These are phyloP conservation scores for Trametes elegans DNA, from an alignment of 768 basidiomycete genomes.

Conservation along the genomic window DNA sequence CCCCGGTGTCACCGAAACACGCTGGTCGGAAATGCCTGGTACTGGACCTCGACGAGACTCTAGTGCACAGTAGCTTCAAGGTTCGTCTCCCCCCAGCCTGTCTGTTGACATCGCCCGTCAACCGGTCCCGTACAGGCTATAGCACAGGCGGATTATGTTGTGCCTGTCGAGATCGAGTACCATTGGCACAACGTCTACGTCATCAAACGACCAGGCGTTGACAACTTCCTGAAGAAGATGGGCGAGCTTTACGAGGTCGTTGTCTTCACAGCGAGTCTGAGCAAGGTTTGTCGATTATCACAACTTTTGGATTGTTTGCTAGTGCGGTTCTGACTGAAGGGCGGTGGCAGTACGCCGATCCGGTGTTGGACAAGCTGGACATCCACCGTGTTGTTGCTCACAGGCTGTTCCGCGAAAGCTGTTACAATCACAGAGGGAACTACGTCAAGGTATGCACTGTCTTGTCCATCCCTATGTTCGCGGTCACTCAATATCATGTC, in stretches of 20 bases:
- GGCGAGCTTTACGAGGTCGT: slow-evolving; percentile 98
- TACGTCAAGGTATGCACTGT: slow-evolving; percentile 89
- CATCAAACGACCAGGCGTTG: slow-evolving; percentile 97
- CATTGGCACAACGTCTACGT: slow-evolving; percentile 99
- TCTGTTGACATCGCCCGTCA: neutral
- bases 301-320: slow-evolving; percentile 1
- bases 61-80: slow-evolving; percentile 98
- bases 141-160: slow-evolving; percentile 93
- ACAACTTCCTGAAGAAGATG: slow-evolving; percentile 96
- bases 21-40: slow-evolving; percentile 93
- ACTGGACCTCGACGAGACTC: slow-evolving; percentile 94
- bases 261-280: slow-evolving; percentile 95
- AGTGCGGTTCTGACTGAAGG: neutral
- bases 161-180: slow-evolving; percentile 98
- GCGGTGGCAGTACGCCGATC: slow-evolving; percentile 86
- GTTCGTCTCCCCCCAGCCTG: slow-evolving; percentile 40
- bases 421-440: slow-evolving; percentile 98
- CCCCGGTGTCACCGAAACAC: slow-evolving; percentile 77
- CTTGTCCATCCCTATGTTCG: neutral
- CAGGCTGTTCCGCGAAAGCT: slow-evolving; percentile 94
- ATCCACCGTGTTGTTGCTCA: slow-evolving; percentile 90
- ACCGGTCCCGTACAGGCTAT: slow-evolving; percentile 61
- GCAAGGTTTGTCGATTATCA: slow-evolving; percentile 62
- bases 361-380: slow-evolving; percentile 96
- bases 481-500: neutral